phyloP scores from a whole-genome alignment of 768 basidiomycete species.

The Boletus eberwhitei region DNA sequence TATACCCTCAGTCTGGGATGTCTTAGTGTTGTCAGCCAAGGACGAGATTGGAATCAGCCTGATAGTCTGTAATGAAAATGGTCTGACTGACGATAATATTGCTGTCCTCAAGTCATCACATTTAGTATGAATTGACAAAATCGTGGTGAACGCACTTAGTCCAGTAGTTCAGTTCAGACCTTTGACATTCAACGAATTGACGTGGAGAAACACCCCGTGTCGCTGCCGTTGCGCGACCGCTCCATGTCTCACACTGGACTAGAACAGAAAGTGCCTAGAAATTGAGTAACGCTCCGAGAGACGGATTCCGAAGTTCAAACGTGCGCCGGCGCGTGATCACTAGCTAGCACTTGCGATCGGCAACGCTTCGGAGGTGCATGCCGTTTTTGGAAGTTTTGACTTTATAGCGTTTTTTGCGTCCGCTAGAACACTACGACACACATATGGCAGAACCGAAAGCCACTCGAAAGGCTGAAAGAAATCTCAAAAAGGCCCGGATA shows the following conservation, averaged over 20 bases:
- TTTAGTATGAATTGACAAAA: background rate
- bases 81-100: background rate
- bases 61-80: slow-evolving; percentile 4
- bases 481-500: slow-evolving; percentile 24
- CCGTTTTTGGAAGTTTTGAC: slow-evolving; percentile 6
- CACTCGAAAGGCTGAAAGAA: slow-evolving; percentile 21
- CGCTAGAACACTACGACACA: background rate
- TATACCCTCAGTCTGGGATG: slow-evolving; percentile 19
- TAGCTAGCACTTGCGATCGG: too few species aligned
- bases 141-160: background rate
- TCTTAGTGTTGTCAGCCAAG: slow-evolving; percentile 20
- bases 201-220: background rate
- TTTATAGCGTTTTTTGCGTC: background rate
- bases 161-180: background rate
- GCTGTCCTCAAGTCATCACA: too few species aligned
- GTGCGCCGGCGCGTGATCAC: too few species aligned
- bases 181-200: background rate
- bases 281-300: background rate
- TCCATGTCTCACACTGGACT: background rate
- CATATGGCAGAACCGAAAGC: slow-evolving; percentile 17
- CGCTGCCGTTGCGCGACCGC: background rate
- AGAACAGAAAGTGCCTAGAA: background rate
- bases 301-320: background rate
- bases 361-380: background rate
- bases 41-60: slow-evolving; percentile 11